Conservation (phyloP, 192 early-diverging fungal genomes). For the Neocallimastix lanati region DNA sequence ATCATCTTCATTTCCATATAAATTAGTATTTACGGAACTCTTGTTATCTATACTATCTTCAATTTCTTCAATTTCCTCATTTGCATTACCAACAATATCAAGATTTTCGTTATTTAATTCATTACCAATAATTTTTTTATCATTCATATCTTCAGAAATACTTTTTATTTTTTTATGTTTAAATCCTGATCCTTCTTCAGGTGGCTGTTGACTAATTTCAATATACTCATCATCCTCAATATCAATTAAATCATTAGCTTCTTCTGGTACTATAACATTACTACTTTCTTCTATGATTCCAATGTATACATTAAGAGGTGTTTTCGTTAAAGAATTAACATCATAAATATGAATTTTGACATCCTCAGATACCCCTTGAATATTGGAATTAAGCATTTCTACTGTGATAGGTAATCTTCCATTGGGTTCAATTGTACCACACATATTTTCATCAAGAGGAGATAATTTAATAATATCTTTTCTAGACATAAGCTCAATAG, state of each 20-base stretch:
- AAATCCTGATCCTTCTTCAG: too few relatives aligned
- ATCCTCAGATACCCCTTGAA: too few relatives aligned
- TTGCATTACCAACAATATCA: too few relatives aligned
- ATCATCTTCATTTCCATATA: not conserved
- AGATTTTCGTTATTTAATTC: too few relatives aligned
- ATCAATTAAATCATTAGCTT: not conserved
- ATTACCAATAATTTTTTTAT: not conserved
- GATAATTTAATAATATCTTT: constrained; percentile 39
- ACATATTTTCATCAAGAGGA: constrained; percentile 33
- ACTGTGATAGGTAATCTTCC: constrained; percentile 32
- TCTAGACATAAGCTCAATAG: too few relatives aligned
- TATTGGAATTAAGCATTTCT: too few relatives aligned
- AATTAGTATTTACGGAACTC: not conserved
- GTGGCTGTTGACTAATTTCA: too few relatives aligned
- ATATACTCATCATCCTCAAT: not conserved
- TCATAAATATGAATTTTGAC: too few relatives aligned
- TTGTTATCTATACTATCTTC: too few relatives aligned
- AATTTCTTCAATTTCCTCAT: not conserved
- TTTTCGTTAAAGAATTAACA: constrained; percentile 34
- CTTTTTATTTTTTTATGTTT: not conserved
- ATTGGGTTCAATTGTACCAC: constrained; percentile 36
- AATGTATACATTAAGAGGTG: constrained; percentile 38
- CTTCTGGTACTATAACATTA: not conserved
- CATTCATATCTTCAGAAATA: not conserved
- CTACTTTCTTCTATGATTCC: too few relatives aligned